Evolutionary conservation across 495 filamentous ascomycete species (phyloP), one percentile per base, ranked within the genome.

Genomic region (Terfezia boudieri): DNA sequence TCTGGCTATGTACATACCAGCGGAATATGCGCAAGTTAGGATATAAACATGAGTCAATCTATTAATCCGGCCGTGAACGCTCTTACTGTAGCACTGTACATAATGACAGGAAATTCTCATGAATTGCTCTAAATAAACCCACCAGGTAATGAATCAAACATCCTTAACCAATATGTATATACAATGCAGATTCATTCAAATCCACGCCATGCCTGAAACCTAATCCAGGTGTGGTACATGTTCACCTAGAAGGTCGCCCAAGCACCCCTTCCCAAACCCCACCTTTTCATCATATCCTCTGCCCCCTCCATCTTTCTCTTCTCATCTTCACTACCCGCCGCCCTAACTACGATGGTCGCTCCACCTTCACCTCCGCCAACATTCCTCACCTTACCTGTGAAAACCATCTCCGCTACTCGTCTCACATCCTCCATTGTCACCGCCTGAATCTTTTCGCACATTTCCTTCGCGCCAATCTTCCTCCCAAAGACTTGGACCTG

Each of bases 401-500:
- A 75, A 17, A 99, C 80, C 59, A 74, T 68, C 58, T 72, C 73
- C 48, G 90, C 90, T n/a, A 96, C 92, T 50, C 86, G 74, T 50
- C 83, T 74, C 51, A 99, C 69, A 65, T 99, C 90, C 52, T 80
- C 59, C 0, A 93, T 75, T 0, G 80, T 94, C 64, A 99, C 65
- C 4, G 71, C 71, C 58, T 94, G 81, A 56, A 99, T 99, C 59
- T 81, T 77, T 41, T 69, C 67, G 62, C 88, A 93, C 92, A 96
- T 99, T 69, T 96, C 89, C 58, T 75, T 77, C 8, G 94, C 86
- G 0, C 86, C 79, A 43, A 96, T 77, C 69, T 95, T 94, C 52
- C 80, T 74, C 9, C 87, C 89, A 65, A 95, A 86, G 11, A 94
- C 86, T 68, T 96, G 92, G 9, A 99, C 85, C 68, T 96, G 90